phyloP scores from a whole-genome alignment of 306 rosid species.

The Herpetospermum pedunculosum region DNA sequence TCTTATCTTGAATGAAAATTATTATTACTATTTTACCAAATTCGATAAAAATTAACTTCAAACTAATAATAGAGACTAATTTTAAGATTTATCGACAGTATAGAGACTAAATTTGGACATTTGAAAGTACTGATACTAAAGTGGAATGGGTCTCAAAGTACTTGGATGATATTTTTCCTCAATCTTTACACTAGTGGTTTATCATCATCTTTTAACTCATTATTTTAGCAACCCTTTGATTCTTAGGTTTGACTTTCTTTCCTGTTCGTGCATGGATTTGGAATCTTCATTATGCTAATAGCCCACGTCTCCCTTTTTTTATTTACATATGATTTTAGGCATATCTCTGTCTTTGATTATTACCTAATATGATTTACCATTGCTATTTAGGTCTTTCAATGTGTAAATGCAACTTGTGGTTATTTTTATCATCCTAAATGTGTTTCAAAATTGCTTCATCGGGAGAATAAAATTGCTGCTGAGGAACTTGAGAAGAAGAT shows the following conservation, averaged over 20 bases:
- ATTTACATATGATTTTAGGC: neutral
- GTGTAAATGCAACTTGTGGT: constrained; percentile 88
- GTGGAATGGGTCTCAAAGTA: too few relatives aligned
- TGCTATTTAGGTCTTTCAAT: constrained; percentile 57
- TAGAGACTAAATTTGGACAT: too few relatives aligned
- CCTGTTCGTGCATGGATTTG: neutral
- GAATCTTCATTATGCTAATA: neutral
- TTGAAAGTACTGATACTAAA: too few relatives aligned
- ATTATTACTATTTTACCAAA: too few relatives aligned
- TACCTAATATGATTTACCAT: constrained; percentile 16
- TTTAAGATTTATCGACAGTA: too few relatives aligned
- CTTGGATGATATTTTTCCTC: too few relatives aligned
- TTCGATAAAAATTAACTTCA: too few relatives aligned
- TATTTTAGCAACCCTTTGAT: neutral
- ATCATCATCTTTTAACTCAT: neutral
- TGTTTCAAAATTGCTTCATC: constrained; percentile 43
- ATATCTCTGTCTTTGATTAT: constrained; percentile 1
- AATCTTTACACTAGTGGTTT: neutral
- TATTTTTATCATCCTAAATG: constrained; percentile 79
- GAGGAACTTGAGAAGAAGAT: constrained; percentile 48
- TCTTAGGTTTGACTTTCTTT: neutral
- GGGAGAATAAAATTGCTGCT: constrained; percentile 30
- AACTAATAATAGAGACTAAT: too few relatives aligned
- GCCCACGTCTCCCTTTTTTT: neutral
- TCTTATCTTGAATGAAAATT: too few relatives aligned